These are phyloP conservation scores for Nakaseomyces delphensis DNA, from an alignment of 1,139 yeast genomes.

Conservation along the genomic window DNA sequence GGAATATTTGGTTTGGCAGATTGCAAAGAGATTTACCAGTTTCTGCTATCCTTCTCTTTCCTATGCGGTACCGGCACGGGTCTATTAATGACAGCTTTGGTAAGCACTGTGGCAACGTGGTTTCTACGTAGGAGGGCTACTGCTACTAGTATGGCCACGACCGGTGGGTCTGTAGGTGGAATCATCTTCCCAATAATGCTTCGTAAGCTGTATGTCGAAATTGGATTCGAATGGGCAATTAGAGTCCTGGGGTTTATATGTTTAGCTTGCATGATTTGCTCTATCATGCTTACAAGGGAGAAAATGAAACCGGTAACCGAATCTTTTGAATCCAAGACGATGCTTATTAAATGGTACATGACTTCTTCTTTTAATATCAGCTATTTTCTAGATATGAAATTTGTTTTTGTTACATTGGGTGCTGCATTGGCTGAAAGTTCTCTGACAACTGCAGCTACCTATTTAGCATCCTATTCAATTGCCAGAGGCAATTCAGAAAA, in stretches of 20 bases:
- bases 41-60: constrained; percentile 45
- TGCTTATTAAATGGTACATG: constrained; percentile 24
- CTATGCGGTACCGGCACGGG: constrained; percentile 51
- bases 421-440: constrained; percentile 48
- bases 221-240: constrained; percentile 58
- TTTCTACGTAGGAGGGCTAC: constrained; percentile 45
- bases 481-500: constrained; percentile 42
- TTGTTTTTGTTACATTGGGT: constrained; percentile 36
- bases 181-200: constrained; percentile 51
- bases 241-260: constrained; percentile 46
- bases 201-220: constrained; percentile 41
- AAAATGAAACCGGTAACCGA: constrained; percentile 30
- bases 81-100: constrained; percentile 46
- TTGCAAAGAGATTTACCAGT: constrained; percentile 44
- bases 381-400: constrained; percentile 35
- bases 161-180: constrained; percentile 62
- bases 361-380: constrained; percentile 30
- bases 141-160: constrained; percentile 49
- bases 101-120: constrained; percentile 54
- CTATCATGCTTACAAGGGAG: constrained; percentile 42
- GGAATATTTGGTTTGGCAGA: constrained; percentile 48
- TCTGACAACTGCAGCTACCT: constrained; percentile 38
- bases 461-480: constrained; percentile 24
- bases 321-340: constrained; percentile 21
- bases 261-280: constrained; percentile 35